A percentile compares a stretch with the other conserved stretches of the same genome.
These are phyloP conservation scores for Aspergillus panamensis DNA, from an alignment of 495 filamentous ascomycete species.

Conservation along the genomic window DNA sequence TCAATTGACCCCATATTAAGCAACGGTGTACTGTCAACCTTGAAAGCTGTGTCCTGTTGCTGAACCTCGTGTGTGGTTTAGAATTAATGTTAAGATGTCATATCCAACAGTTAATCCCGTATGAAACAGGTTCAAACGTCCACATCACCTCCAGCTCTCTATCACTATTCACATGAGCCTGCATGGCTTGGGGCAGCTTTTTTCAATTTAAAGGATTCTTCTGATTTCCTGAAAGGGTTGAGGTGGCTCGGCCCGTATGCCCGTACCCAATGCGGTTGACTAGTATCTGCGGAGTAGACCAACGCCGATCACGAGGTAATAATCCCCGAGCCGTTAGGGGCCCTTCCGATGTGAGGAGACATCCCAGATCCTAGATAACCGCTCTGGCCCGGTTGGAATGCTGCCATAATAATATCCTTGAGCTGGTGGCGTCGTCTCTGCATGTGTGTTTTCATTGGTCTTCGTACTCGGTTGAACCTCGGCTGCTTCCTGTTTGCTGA, in stretches of 20 bases:
- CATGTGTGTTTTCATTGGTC: neutral
- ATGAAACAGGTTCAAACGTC: no score
- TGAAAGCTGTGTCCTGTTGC: neutral
- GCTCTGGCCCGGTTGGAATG: no score
- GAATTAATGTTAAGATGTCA: no score
- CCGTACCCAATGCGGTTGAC: conserved; percentile 9
- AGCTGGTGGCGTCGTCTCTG: neutral
- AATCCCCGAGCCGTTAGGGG: neutral
- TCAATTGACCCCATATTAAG: conserved; percentile 9
- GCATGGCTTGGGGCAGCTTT: neutral
- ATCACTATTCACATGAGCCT: neutral
- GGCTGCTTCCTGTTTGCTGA: neutral
- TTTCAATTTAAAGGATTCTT: neutral
- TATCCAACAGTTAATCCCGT: no score
- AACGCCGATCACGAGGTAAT: neutral
- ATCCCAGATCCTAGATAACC: no score
- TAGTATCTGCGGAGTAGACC: neutral
- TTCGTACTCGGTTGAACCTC: neutral
- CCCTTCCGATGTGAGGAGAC: no score
- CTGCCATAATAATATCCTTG: no score
- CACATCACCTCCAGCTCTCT: neutral
- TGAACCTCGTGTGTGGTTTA: neutral
- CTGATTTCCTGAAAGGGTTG: conserved; percentile 10
- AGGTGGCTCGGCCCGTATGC: conserved; percentile 11
- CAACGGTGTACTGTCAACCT: neutral